Base-by-base conservation (phyloP, 2,329 filamentous ascomycete species). In the Verticillium klebahnii region DNA sequence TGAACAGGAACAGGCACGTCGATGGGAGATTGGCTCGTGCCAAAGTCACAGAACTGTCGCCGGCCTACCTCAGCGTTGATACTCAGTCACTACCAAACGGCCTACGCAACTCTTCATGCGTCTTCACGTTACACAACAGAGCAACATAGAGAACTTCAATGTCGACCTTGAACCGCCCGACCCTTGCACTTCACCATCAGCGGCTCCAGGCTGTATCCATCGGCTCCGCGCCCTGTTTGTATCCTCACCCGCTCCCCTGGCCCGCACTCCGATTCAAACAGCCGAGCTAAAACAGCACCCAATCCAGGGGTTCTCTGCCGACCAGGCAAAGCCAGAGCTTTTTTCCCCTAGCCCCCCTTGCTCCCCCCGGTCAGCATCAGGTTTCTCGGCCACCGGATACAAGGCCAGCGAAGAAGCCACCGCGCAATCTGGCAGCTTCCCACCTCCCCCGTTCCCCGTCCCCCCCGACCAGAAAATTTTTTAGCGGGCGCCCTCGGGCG, bases 211-310 rank as follows among this genome's bases (percentile, higher is more conserved):
- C 45, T 50, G 57, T 58, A 31, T 6, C 25, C 39, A 58, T 58
- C 39, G 57, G 9, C 15, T n/a, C 57, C 29, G 25, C 3, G 15
- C 57, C 57, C 36, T 58, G 57, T 58, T 39, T 17, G 25, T 7
- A 58, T 50, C 6, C 15, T 19, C 31, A 45, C 39, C 57, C 57
- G 57, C 57, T 58, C 57, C 57, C 39, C 57, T 50, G 57, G 32
- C 57, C 57, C 57, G 57, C 57, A 39, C 37, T 29, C 37, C 57
- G 37, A 40, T 58, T 58, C 57, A 58, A 50, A 58, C 57, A 58
- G 39, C 57, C 57, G 57, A 58, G 57, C 57, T 58, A 58, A 50
- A 58, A 58, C 37, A 58, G 57, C 57, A 58, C 40, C 29, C 29
- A 45, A 40, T 45, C 57, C 57, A 58, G 57, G 57, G 57, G 57